phyloP scores from a whole-genome alignment of 202 grass and related monocot genomes.

The Carex arenaria region DNA sequence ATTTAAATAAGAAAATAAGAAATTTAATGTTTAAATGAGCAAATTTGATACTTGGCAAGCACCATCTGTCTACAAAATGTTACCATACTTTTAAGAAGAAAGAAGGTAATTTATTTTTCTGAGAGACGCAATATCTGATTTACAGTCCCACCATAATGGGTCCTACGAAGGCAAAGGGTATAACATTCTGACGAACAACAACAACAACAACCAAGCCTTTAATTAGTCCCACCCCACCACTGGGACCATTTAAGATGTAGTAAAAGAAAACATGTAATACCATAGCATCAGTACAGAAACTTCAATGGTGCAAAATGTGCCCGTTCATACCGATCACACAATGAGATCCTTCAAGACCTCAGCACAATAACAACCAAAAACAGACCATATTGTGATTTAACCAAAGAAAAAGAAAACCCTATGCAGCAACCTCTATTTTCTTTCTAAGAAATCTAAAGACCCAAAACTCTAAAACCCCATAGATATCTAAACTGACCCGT shows the following conservation, averaged over 20 bases:
- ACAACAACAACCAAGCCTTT: too few relatives aligned
- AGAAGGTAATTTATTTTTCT: neutral
- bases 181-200: neutral
- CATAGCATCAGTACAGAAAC: conserved; percentile 17
- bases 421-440: neutral
- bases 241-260: neutral
- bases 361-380: neutral
- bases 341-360: neutral
- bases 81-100: too few relatives aligned
- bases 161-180: neutral
- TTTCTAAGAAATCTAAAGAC: neutral
- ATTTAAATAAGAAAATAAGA: too few relatives aligned
- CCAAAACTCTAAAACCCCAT: neutral
- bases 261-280: neutral
- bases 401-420: neutral
- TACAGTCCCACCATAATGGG: neutral
- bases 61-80: too few relatives aligned
- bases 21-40: too few relatives aligned
- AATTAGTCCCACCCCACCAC: neutral
- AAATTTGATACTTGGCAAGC: too few relatives aligned
- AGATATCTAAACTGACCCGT: conserved; percentile 13
- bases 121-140: neutral
- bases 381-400: neutral
- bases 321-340: neutral
- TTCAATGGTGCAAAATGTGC: neutral